phyloP scores from a whole-genome alignment of 2,329 filamentous ascomycete genomes.

The Lasiodiplodia hormozganensis region DNA sequence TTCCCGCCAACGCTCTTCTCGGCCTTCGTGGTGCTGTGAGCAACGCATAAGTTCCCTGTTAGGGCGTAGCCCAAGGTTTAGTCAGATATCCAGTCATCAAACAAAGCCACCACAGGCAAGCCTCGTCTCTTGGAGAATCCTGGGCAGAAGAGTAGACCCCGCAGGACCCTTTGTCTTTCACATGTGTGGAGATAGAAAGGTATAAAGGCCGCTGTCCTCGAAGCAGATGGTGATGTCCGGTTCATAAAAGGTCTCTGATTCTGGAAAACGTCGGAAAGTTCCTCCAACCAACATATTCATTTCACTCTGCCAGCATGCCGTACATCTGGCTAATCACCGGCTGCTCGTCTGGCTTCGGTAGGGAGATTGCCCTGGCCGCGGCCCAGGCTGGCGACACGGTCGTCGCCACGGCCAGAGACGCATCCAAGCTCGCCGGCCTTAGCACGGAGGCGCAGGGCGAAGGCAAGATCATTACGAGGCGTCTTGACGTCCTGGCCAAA shows the following conservation, averaged over 20 bases:
- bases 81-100: not conserved
- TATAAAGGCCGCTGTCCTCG: too few relatives aligned
- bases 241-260: too few relatives aligned
- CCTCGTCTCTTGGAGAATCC: not conserved
- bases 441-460: not conserved
- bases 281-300: too few relatives aligned
- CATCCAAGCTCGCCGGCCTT: not conserved
- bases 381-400: conserved; percentile 82
- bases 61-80: not conserved
- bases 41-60: not conserved
- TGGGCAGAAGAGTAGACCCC: not conserved
- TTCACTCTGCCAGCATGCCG: not conserved
- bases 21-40: not conserved
- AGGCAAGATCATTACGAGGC: conserved; percentile 61
- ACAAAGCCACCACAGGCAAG: not conserved
- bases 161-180: too few relatives aligned
- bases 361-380: conserved; percentile 78
- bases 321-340: conserved; percentile 73
- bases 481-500: conserved; percentile 73
- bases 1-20: not conserved
- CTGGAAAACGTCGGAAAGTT: too few relatives aligned
- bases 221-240: too few relatives aligned
- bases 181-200: too few relatives aligned
- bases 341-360: conserved; percentile 90
- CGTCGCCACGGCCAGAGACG: conserved; percentile 77